Conservation (phyloP, 257 asterid genomes). For the Thymus quinquecostatus region DNA sequence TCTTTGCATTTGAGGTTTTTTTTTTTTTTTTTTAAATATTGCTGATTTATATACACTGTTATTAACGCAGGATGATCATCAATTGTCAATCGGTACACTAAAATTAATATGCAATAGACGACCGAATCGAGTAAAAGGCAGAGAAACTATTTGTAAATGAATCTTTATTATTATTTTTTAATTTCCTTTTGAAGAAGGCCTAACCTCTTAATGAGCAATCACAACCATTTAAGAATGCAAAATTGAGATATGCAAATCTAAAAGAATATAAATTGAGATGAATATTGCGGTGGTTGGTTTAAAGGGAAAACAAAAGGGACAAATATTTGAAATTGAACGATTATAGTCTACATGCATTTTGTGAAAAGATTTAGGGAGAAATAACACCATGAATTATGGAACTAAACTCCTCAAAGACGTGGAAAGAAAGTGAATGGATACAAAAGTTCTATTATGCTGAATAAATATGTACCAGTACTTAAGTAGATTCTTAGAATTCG, state of each 20-base stretch:
- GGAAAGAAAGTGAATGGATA: slow-evolving; percentile 24
- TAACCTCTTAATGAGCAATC: not conserved
- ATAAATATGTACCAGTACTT: no score
- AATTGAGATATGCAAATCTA: slow-evolving; percentile 27
- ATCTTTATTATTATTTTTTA: not conserved
- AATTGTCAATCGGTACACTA: no score
- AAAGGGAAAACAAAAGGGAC: not conserved
- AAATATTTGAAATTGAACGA: not conserved
- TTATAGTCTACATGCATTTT: slow-evolving; percentile 2
- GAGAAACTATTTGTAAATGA: not conserved
- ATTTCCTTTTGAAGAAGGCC: not conserved
- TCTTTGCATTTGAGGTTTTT: no score
- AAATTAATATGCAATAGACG: no score
- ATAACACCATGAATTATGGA: slow-evolving; percentile 22
- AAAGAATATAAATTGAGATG: slow-evolving; percentile 8
- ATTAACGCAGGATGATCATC: no score
- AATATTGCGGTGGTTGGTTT: slow-evolving; percentile 28
- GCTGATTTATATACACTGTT: no score
- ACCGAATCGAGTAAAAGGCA: not conserved
- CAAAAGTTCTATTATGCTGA: slow-evolving; percentile 14
- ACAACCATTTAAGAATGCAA: not conserved
- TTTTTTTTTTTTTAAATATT: no score
- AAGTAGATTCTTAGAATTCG: no score
- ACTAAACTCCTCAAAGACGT: slow-evolving; percentile 19
- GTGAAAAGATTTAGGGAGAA: not conserved